Evolutionary conservation across 2,329 filamentous ascomycete species (phyloP), one percentile per base, ranked within the genome.

Genomic region (Penicillium brasilianum): DNA sequence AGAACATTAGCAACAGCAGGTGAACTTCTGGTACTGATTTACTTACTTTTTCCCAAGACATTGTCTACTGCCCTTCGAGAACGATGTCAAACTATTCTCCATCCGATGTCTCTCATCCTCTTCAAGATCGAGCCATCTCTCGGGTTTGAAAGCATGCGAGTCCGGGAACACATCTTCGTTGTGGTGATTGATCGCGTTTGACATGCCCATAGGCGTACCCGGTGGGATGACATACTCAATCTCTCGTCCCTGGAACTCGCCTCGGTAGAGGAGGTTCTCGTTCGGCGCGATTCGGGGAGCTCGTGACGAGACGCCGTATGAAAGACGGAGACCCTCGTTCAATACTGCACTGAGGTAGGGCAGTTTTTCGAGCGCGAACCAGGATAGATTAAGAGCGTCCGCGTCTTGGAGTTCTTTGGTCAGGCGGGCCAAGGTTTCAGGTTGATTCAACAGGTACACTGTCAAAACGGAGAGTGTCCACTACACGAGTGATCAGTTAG

Each of bases 171-270:
- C 25, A 32, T 49, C 28, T n/a, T 32, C 44, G 4, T 49, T 49
- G 25, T 49, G 44, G 25, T 49, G 37, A 22, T 41, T 55, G 28
- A 55, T 55, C 1, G 28, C 53, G 16, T 30, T 44, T 3, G 53
- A 55, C 39, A 55, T 55, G 28, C 53, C 53, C 53, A 55, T 55
- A 6, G 53, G 53, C 18, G 53, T 55, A n/a, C 53, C 53, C n/a
- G 37, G 20, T 16, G 53, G 53, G 22, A 55, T 55, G 7, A 18
- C 28, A n/a, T 55, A 55, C 18, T 44, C 37, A 11, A 55, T n/a
- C 22, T 55, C 28, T 25, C 30, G 53, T 9, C 53, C 53, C 28
- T 34, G 16, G 39, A 55, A 46, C n/a, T 34, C 3, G 25, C 53
- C 53, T 2, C 16, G 44, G 44, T 49, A 49, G 25, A 49, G 25